phyloP scores from a whole-genome alignment of 768 basidiomycete genomes.

The Rickenella mellea region DNA sequence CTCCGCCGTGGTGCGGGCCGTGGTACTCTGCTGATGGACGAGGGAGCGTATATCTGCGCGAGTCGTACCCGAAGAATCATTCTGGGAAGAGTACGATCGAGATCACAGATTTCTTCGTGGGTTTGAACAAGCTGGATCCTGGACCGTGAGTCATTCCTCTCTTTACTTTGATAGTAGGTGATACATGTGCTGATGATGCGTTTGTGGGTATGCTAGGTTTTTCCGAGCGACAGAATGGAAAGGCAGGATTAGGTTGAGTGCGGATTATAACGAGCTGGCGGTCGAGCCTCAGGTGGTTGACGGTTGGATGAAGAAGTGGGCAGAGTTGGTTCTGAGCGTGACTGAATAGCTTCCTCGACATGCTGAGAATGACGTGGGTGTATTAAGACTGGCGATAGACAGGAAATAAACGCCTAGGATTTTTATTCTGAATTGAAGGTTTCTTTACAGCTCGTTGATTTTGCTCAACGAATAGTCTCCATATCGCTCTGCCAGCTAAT shows the following conservation, averaged over 20 bases:
- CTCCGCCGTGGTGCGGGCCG: slow-evolving; percentile 10
- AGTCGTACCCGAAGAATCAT: slow-evolving; percentile 3
- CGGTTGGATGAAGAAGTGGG: slow-evolving; percentile 7
- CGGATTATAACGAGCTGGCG: slow-evolving; percentile 15
- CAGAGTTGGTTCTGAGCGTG: not conserved
- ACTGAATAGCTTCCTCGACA: no score
- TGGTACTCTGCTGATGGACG: slow-evolving; percentile 14
- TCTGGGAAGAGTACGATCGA: slow-evolving; percentile 5
- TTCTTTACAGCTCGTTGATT: no score
- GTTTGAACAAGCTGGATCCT: slow-evolving; percentile 16
- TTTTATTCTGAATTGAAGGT: no score
- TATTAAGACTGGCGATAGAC: no score
- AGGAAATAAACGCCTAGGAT: no score
- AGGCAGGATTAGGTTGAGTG: slow-evolving; percentile 14
- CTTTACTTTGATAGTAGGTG: not conserved
- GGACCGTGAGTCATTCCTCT: slow-evolving; percentile 16
- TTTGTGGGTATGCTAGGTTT: slow-evolving; percentile 11
- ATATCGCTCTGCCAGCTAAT: no score
- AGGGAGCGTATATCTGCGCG: slow-evolving; percentile 10
- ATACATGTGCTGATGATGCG: not conserved
- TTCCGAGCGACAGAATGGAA: slow-evolving; percentile 18
- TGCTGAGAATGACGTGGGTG: no score
- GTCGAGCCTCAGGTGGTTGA: slow-evolving; percentile 6
- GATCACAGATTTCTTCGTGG: slow-evolving; percentile 14
- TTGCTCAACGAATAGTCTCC: no score